Percentiles rank a stretch among this genome's conserved stretches.
Evolutionary conservation across 2,329 filamentous ascomycete genomes (phyloP).

Genomic region (Fusarium secorum): DNA sequence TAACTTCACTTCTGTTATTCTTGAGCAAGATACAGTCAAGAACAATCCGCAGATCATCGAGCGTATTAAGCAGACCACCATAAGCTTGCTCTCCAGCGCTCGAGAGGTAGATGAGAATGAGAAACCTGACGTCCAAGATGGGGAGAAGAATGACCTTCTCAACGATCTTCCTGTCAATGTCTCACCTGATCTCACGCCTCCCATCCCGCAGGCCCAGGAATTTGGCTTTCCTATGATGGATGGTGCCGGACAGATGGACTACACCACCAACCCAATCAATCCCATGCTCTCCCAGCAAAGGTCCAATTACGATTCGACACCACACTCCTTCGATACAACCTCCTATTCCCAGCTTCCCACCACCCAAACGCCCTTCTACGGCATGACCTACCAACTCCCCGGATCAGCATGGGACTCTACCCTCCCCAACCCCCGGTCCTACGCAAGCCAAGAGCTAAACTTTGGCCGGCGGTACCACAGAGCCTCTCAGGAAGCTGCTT

Average conservation of each 20-base stretch:
- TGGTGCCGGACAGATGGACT: neutral
- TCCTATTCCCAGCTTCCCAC: neutral
- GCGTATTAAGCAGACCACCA: neutral
- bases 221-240: neutral
- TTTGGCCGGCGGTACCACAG: slow-evolving; percentile 1
- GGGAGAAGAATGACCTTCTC: fast-evolving
- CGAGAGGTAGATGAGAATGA: neutral
- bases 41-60: neutral
- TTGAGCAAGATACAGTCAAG: neutral
- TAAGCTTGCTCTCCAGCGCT: neutral
- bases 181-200: neutral
- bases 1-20: neutral
- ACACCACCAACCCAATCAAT: neutral
- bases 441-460: neutral
- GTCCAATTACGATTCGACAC: neutral
- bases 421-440: neutral
- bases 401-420: neutral
- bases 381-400: neutral
- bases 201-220: fast-evolving
- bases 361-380: neutral
- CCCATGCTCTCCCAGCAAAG: neutral
- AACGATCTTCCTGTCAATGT: fast-evolving
- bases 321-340: neutral
- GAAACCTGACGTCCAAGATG: neutral
- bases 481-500: neutral